These are phyloP conservation scores for Diaporthe humulicola DNA, from an alignment of 2,329 filamentous ascomycete genomes.

Conservation along the genomic window DNA sequence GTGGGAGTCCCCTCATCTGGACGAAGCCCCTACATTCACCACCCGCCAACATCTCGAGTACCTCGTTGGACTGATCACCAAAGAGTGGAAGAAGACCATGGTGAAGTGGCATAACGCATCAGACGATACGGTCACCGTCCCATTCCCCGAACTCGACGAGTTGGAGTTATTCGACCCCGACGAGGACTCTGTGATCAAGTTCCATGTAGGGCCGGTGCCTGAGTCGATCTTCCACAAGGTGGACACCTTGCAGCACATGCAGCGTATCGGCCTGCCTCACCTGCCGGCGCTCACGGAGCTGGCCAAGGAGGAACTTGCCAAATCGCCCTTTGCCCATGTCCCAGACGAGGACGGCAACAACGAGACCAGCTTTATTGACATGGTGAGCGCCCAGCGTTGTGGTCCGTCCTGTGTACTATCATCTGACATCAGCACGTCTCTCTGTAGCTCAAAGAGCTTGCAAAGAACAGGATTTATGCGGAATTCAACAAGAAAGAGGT, in stretches of 20 bases:
- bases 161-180: not conserved
- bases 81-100: not conserved
- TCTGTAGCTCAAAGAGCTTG: constrained; percentile 7
- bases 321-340: not conserved
- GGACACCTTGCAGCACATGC: not conserved
- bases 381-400: not conserved
- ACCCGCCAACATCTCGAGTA: not conserved
- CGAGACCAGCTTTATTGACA: not conserved
- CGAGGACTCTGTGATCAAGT: not conserved
- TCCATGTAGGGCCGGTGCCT: not conserved
- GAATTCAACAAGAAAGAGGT: not conserved
- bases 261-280: not conserved
- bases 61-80: not conserved
- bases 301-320: not conserved
- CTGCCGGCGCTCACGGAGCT: not conserved
- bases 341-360: not conserved
- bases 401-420: not conserved
- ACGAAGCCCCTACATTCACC: not conserved
- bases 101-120: not conserved
- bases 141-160: not conserved
- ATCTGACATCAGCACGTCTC: not conserved
- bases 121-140: too few relatives aligned
- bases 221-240: not conserved
- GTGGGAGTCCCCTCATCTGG: not conserved
- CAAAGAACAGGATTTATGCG: not conserved